Evolutionary conservation across 441 rosid species (phyloP).

Genomic region (Capsella rubella): DNA sequence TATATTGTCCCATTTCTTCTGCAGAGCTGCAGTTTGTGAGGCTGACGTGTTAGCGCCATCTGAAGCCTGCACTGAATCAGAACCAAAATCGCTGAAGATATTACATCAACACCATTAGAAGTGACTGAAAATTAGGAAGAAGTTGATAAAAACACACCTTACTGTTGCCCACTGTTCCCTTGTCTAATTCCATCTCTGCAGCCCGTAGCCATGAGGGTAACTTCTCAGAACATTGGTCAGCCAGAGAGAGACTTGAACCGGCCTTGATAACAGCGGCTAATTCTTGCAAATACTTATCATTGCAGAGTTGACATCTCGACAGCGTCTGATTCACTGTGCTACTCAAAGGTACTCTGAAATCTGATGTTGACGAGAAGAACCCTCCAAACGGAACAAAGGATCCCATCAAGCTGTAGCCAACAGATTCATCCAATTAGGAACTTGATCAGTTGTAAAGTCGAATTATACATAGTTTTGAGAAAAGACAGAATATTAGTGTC

Average conservation of each 20-base stretch:
- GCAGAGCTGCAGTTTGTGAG: slow-evolving; percentile 51
- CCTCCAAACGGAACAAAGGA: slow-evolving; percentile 94
- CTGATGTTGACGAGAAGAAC: slow-evolving; percentile 70
- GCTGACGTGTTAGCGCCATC: slow-evolving; percentile 53
- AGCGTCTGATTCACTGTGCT: slow-evolving; percentile 42
- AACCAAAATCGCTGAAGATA: slow-evolving; percentile 45
- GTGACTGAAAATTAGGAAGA: not conserved
- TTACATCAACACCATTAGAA: not conserved
- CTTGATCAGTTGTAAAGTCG: not conserved
- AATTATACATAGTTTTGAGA: slow-evolving; percentile 7
- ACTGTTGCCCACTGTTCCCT: slow-evolving; percentile 27
- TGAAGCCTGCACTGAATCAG: slow-evolving; percentile 67
- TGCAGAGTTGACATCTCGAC: slow-evolving; percentile 60
- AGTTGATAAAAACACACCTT: slow-evolving; percentile 50
- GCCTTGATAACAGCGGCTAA: slow-evolving; percentile 49
- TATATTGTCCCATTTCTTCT: slow-evolving; percentile 65
- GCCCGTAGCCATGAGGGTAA: slow-evolving; percentile 68
- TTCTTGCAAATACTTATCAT: slow-evolving; percentile 72
- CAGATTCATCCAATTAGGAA: not conserved
- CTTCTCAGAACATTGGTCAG: slow-evolving; percentile 58
- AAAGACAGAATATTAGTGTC: slow-evolving; percentile 19
- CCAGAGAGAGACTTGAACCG: slow-evolving; percentile 47
- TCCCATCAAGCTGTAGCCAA: slow-evolving; percentile 79
- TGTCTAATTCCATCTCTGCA: slow-evolving; percentile 50
- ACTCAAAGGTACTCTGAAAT: slow-evolving; percentile 52